Conservation (phyloP, 768 basidiomycete genomes). For the Tricholomella constricta region DNA sequence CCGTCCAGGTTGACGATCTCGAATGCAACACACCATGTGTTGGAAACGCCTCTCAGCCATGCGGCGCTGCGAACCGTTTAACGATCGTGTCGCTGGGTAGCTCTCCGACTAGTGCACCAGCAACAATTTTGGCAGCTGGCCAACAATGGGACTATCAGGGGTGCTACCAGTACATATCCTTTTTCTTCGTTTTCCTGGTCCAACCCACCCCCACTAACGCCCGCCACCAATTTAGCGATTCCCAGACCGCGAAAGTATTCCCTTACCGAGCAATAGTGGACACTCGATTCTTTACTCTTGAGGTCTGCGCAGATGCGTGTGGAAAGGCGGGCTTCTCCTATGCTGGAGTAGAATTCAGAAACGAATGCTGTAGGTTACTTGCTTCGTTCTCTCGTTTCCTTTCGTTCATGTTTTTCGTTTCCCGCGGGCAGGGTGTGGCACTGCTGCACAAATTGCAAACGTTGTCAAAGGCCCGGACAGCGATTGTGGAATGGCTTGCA, state of each 20-base stretch:
- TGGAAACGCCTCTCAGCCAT: conserved; percentile 13
- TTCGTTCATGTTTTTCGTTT: not conserved
- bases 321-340: conserved; percentile 1
- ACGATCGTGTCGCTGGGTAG: conserved; percentile 3
- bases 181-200: not conserved
- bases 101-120: conserved; percentile 11
- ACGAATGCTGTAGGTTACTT: conserved; percentile 10
- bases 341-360: conserved; percentile 8
- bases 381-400: not conserved
- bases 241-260: conserved; percentile 4
- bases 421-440: conserved; percentile 11
- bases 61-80: conserved; percentile 8
- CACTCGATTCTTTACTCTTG: conserved; percentile 9
- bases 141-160: conserved; percentile 13
- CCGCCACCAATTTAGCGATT: conserved; percentile 11
- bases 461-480: conserved; percentile 6
- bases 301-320: conserved; percentile 6
- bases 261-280: not conserved
- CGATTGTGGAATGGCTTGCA: conserved; percentile 17
- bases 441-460: not conserved
- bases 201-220: not conserved
- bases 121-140: not conserved
- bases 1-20: conserved; percentile 12
- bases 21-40: conserved; percentile 13
- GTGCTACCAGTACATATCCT: conserved; percentile 7